phyloP scores from a whole-genome alignment of 768 basidiomycete species.

The Tremella fuciformis region DNA sequence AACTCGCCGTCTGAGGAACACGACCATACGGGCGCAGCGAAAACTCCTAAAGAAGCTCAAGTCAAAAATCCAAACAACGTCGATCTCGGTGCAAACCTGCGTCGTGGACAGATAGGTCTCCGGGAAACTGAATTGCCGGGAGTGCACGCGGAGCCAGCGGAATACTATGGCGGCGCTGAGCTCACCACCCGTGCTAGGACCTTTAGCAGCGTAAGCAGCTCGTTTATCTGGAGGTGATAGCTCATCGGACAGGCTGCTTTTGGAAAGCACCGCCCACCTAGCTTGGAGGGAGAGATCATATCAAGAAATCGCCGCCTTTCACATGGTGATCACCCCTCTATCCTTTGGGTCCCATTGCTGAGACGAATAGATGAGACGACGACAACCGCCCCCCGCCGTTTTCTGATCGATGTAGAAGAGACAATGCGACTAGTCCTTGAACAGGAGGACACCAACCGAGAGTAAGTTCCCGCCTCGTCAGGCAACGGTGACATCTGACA shows the following conservation, averaged over 20 bases:
- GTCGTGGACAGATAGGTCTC: constrained; percentile 29
- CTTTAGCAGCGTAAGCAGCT: constrained; percentile 71
- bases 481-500: constrained; percentile 14
- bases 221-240: constrained; percentile 6
- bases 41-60: constrained; percentile 13
- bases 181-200: constrained; percentile 77
- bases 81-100: constrained; percentile 1
- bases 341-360: too few species aligned
- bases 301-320: constrained; percentile 74
- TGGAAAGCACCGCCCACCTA: constrained; percentile 66
- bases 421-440: constrained; percentile 93
- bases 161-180: constrained; percentile 79
- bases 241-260: constrained; percentile 72
- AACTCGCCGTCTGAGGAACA: constrained; percentile 30
- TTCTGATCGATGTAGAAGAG: constrained; percentile 96
- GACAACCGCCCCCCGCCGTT: constrained; percentile 72
- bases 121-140: constrained; percentile 37
- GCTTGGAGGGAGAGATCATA: constrained; percentile 75
- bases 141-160: constrained; percentile 67
- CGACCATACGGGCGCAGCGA: constrained; percentile 11
- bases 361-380: constrained; percentile 66
- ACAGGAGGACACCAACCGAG: constrained; percentile 95
- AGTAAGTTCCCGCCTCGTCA: constrained; percentile 52
- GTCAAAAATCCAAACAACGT: constrained; percentile 17
- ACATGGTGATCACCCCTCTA: constrained; percentile 61